These are phyloP conservation scores for Xylaria sp. DNA, from an alignment of 2,329 filamentous ascomycete genomes.

Conservation along the genomic window DNA sequence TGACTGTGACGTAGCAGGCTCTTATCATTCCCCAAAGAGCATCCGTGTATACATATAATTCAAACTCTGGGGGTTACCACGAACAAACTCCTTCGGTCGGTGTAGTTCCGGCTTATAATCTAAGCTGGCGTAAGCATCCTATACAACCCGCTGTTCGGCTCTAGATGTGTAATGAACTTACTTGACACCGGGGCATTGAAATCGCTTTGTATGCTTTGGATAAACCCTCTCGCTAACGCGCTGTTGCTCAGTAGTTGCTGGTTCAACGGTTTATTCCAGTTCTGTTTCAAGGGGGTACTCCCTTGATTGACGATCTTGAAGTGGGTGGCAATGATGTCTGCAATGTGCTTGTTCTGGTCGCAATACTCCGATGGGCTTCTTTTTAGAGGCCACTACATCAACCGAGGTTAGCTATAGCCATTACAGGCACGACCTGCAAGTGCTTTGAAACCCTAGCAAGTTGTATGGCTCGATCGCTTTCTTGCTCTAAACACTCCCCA, in stretches of 20 bases:
- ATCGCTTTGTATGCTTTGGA: constrained; percentile 25
- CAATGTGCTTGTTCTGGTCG: constrained; percentile 24
- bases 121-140: constrained; percentile 4
- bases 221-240: constrained; percentile 10
- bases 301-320: constrained; percentile 31
- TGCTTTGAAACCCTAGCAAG: neutral
- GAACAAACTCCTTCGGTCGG: constrained; percentile 5
- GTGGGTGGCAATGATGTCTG: constrained; percentile 23
- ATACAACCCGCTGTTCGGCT: neutral
- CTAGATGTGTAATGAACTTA: neutral
- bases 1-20: neutral
- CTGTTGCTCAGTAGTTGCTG: constrained; percentile 29
- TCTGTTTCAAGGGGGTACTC: constrained; percentile 24
- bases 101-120: constrained; percentile 22
- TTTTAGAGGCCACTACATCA: constrained; percentile 19
- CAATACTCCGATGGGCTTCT: constrained; percentile 21
- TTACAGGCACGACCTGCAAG: neutral
- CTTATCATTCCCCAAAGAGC: constrained; percentile 19
- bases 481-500: neutral
- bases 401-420: neutral
- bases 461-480: neutral
- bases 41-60: constrained; percentile 27
- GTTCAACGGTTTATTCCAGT: constrained; percentile 27
- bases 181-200: constrained; percentile 14
- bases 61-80: constrained; percentile 22